Evolutionary conservation across 768 basidiomycete genomes (phyloP), one percentile per base, ranked within the genome.

Genomic region (Collybia nuda): DNA sequence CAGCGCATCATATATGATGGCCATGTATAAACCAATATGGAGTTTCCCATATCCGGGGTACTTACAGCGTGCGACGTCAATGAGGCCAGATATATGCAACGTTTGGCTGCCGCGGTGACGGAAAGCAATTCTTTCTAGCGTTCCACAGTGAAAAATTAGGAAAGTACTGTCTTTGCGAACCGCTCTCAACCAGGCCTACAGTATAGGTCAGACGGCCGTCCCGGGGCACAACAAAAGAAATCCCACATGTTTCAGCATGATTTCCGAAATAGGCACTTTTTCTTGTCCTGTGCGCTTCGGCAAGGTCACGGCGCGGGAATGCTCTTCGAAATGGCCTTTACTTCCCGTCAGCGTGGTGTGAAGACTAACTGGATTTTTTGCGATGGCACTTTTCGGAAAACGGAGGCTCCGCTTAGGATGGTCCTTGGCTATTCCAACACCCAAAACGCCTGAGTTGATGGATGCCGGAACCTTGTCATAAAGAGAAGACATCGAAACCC

Each of bases 21-120:
- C 50, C 11, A 60, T 39, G 32, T 58, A 56, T 1, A 60, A 51
- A 9, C 56, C 54, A 35, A 62, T 47, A 7, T 60, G 59, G 37
- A 58, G 54, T 58, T 60, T 60, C n/a, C 55, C 51, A 47, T 59
- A 61, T 23, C 45, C 41, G n/a, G 60, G 57, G 9, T 59, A 26
- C 2, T 35, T 11, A 38, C 62, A 59, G 1, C 17, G n/a, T 23
- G 42, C 42, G 24, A 19, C 36, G 21, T 48, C 47, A 26, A 48
- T 29, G 23, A 40, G 19, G 39, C 40, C 47, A 7, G 47, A 48
- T 28, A 48, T 28, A 21, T 47, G 47, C 17, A 53, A 38, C 14
- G 51, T 53, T 40, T 43, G 51, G 18, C 37, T 48, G 23, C 7
- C 26, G 12, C 50, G 44, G 36, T 52, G 37, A 17, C 51, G 38